A percentile compares a stretch with the other conserved stretches of the same genome.
phyloP scores from a whole-genome alignment of 2,329 filamentous ascomycete genomes.

The Trichoderma sp. region DNA sequence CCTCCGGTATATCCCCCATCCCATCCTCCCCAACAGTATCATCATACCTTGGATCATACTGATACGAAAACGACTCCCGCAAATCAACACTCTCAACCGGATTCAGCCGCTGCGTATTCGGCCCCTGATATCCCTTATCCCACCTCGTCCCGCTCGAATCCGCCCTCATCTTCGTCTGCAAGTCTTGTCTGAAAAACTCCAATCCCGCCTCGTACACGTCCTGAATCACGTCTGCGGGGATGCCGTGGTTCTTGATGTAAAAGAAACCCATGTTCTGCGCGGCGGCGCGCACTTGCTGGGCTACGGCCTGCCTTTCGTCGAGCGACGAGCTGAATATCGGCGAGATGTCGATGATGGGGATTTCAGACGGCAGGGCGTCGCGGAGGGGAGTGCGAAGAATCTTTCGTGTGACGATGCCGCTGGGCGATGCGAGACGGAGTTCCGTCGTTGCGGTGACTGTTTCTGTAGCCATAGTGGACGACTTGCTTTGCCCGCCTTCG shows the following conservation, averaged over 20 bases:
- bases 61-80: constrained; percentile 51
- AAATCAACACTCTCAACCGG: constrained; percentile 49
- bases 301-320: constrained; percentile 39
- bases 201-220: constrained; percentile 36
- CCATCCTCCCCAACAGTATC: constrained; percentile 39
- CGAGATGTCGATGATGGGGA: constrained; percentile 54
- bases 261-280: constrained; percentile 55
- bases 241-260: constrained; percentile 52
- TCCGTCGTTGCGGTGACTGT: constrained; percentile 25
- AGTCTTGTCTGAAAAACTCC: constrained; percentile 49
- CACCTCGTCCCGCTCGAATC: constrained; percentile 38
- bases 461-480: constrained; percentile 15
- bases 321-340: constrained; percentile 38
- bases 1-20: constrained; percentile 41
- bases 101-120: constrained; percentile 46
- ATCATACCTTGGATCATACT: constrained; percentile 54
- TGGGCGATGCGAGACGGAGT: constrained; percentile 38
- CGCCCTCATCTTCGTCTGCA: constrained; percentile 42
- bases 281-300: constrained; percentile 42
- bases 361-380: constrained; percentile 42
- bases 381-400: constrained; percentile 38
- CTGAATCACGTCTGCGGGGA: constrained; percentile 33
- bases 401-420: constrained; percentile 38
- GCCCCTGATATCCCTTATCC: constrained; percentile 48
- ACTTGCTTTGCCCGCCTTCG: not conserved